A percentile compares a stretch with the other conserved stretches of the same genome.
Conservation (phyloP, 306 rosid species). For the Lathyrus sativus region DNA sequence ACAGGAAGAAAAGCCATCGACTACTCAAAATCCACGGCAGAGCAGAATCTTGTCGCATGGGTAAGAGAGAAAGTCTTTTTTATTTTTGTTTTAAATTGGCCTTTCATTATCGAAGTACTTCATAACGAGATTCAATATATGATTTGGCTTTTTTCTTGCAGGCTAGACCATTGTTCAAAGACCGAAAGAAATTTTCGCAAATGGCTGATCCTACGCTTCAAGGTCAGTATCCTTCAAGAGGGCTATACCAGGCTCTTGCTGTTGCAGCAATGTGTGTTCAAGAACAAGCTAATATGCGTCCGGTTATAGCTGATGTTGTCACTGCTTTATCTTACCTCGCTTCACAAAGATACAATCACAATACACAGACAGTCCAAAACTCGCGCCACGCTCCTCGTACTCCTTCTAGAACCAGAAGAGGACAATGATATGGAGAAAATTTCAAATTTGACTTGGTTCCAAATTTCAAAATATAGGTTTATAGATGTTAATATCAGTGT, state of each 20-base stretch:
- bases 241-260: slow-evolving; percentile 93
- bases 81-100: not conserved
- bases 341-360: slow-evolving; percentile 62
- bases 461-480: slow-evolving; percentile 42
- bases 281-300: slow-evolving; percentile 91
- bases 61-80: slow-evolving; percentile 55
- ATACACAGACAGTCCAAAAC: slow-evolving; percentile 49
- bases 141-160: slow-evolving; percentile 39
- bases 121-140: slow-evolving; percentile 13
- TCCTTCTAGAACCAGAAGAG: slow-evolving; percentile 64
- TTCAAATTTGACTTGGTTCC: slow-evolving; percentile 28
- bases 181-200: slow-evolving; percentile 69
- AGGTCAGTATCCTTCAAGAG: slow-evolving; percentile 88
- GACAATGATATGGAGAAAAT: slow-evolving; percentile 46
- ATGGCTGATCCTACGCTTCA: slow-evolving; percentile 92
- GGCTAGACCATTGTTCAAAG: slow-evolving; percentile 91
- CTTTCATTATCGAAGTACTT: slow-evolving; percentile 9
- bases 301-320: slow-evolving; percentile 90
- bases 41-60: slow-evolving; percentile 97
- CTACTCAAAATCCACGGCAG: slow-evolving; percentile 74
- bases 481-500: slow-evolving; percentile 45
- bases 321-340: slow-evolving; percentile 93
- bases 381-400: slow-evolving; percentile 60
- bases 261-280: slow-evolving; percentile 98
- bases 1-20: slow-evolving; percentile 94